Evolutionary conservation across 768 basidiomycete genomes (phyloP).

Genomic region (Cubamyces sp.): DNA sequence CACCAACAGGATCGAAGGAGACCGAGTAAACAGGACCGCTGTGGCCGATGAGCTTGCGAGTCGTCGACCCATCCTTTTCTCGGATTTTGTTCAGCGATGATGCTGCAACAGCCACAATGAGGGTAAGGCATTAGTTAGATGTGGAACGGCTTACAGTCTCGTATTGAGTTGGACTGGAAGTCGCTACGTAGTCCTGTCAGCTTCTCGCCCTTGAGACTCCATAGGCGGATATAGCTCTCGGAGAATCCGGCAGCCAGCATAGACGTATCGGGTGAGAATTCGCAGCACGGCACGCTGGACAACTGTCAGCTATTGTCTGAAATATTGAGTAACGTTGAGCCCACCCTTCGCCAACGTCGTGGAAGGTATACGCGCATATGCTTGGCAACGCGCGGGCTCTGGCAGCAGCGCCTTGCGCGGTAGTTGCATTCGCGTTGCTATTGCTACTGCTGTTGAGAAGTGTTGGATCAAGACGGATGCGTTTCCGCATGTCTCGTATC

Average conservation of each 20-base stretch:
- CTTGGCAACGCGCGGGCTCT: constrained; percentile 81
- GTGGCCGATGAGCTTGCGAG: constrained; percentile 96
- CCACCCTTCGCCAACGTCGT: constrained; percentile 95
- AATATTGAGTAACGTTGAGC: constrained; percentile 32
- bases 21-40: constrained; percentile 96
- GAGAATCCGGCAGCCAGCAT: constrained; percentile 94
- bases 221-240: constrained; percentile 93
- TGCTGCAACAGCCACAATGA: constrained; percentile 42
- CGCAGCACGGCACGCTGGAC: constrained; percentile 78
- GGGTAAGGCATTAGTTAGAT: background rate
- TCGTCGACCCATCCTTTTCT: constrained; percentile 81
- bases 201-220: constrained; percentile 94
- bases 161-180: constrained; percentile 64
- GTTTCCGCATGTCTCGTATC: constrained; percentile 88
- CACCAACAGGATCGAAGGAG: constrained; percentile 89
- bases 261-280: constrained; percentile 90
- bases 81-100: constrained; percentile 64
- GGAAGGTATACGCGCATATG: constrained; percentile 93
- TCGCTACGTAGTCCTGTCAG: constrained; percentile 78
- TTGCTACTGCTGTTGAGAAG: constrained; percentile 39
- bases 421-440: constrained; percentile 55
- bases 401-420: constrained; percentile 59
- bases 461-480: constrained; percentile 87
- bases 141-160: constrained; percentile 58
- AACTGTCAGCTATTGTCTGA: background rate